Conservation (phyloP, 331 rosid species). For the Phaseolus coccineus region DNA sequence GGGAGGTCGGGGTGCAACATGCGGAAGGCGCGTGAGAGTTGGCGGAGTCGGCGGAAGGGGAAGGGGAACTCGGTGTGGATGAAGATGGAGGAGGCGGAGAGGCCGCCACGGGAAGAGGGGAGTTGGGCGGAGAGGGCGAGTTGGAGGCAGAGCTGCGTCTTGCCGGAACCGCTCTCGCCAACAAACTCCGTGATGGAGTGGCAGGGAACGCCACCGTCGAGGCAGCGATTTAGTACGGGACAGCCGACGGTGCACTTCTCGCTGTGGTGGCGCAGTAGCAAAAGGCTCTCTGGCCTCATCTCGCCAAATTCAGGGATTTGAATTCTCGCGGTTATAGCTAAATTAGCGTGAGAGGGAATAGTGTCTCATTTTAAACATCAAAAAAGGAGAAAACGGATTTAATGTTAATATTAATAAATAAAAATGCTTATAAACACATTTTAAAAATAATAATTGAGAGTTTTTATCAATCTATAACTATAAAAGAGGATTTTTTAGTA, state of each 20-base stretch:
- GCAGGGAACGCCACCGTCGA: constrained; percentile 79
- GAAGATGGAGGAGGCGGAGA: constrained; percentile 73
- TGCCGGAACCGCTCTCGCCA: constrained; percentile 79
- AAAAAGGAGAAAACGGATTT: no score
- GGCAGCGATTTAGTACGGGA: constrained; percentile 65
- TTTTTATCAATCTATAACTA: no score
- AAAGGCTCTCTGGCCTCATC: constrained; percentile 61
- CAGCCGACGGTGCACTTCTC: constrained; percentile 71
- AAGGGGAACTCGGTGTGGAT: constrained; percentile 81
- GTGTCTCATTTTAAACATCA: neutral
- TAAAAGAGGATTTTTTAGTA: no score
- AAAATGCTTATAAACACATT: no score
- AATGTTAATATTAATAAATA: no score
- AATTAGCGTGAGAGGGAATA: no score
- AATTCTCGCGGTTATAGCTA: neutral
- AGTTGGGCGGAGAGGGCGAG: constrained; percentile 78
- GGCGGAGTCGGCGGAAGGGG: constrained; percentile 80
- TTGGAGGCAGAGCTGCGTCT: constrained; percentile 91
- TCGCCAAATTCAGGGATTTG: neutral
- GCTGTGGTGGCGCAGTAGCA: constrained; percentile 36
- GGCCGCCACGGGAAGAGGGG: constrained; percentile 78
- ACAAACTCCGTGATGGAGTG: constrained; percentile 74
- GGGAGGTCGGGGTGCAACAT: constrained; percentile 39
- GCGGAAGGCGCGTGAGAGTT: constrained; percentile 60
- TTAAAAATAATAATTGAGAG: no score